These are phyloP conservation scores for Sorghum bicolor DNA, from an alignment of 176 grass and related monocot genomes.

Conservation along the genomic window DNA sequence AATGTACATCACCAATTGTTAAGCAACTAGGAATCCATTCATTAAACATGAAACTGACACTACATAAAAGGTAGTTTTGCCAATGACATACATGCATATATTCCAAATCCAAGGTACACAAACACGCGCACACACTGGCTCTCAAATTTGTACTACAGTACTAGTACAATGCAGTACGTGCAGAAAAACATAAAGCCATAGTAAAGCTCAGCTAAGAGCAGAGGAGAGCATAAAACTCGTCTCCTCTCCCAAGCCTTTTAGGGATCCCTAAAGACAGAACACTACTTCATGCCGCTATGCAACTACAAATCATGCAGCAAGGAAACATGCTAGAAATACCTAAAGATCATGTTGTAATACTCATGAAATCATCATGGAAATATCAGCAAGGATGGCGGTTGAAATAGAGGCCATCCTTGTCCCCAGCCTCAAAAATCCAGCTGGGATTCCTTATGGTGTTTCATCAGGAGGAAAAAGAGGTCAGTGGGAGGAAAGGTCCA, in stretches of 20 bases:
- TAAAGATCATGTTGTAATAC: conserved; percentile 24
- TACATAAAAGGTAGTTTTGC: background rate
- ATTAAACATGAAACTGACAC: background rate
- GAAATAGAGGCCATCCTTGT: conserved; percentile 46
- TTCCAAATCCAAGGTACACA: conserved; percentile 6
- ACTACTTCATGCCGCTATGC: conserved; percentile 18
- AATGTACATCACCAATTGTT: background rate
- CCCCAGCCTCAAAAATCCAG: conserved; percentile 63
- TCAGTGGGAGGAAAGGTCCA: conserved; percentile 28
- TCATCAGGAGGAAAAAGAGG: background rate
- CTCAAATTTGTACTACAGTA: background rate
- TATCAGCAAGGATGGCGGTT: conserved; percentile 20
- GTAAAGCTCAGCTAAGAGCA: conserved; percentile 14
- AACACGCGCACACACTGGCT: background rate
- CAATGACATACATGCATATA: background rate
- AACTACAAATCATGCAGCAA: conserved; percentile 26
- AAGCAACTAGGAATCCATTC: conserved; percentile 4
- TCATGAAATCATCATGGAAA: conserved; percentile 22
- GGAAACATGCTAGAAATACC: conserved; percentile 1
- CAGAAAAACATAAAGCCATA: background rate
- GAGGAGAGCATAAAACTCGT: conserved; percentile 58
- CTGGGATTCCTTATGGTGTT: conserved; percentile 25
- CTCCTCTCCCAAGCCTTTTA: conserved; percentile 34
- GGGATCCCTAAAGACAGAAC: conserved; percentile 1
- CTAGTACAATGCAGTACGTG: background rate